Conservation (phyloP, 306 rosid species). For the Malus sieversii region DNA sequence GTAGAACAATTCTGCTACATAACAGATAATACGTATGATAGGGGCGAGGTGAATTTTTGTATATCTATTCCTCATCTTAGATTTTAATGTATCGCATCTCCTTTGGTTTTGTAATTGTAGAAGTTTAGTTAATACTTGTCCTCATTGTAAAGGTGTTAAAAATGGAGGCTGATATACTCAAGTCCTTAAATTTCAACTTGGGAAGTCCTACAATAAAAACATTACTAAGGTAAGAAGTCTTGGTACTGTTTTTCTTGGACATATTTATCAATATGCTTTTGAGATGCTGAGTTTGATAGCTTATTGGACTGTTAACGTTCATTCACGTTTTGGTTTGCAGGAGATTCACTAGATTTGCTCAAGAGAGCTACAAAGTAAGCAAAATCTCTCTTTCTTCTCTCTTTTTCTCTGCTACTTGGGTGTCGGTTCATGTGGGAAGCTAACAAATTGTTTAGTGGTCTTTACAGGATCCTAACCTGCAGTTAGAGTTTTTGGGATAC, state of each 20-base stretch:
- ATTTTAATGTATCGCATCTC: not conserved
- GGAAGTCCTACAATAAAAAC: slow-evolving; percentile 80
- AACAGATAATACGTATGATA: slow-evolving; percentile 66
- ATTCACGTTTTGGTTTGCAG: slow-evolving; percentile 33
- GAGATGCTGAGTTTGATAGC: not conserved
- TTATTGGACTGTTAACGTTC: not conserved
- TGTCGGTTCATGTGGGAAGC: not conserved
- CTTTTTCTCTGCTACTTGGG: not conserved
- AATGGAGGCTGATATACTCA: slow-evolving; percentile 83
- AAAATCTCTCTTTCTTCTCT: not conserved
- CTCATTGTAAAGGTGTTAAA: slow-evolving; percentile 44
- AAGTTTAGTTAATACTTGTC: not conserved
- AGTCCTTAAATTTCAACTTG: slow-evolving; percentile 63
- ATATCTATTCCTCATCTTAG: not conserved
- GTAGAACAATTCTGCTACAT: slow-evolving; percentile 75
- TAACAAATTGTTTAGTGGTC: slow-evolving; percentile 10
- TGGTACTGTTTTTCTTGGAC: not conserved
- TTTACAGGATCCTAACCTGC: slow-evolving; percentile 45
- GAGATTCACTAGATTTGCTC: slow-evolving; percentile 50
- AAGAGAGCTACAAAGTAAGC: slow-evolving; percentile 48
- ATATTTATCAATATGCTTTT: not conserved
- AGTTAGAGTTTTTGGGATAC: slow-evolving; percentile 64
- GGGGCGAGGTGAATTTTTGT: slow-evolving; percentile 44
- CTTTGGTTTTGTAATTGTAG: not conserved
- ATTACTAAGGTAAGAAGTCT: slow-evolving; percentile 52